These are phyloP conservation scores for Begonia fuchsioides DNA, from an alignment of 306 rosid species.

Conservation along the genomic window DNA sequence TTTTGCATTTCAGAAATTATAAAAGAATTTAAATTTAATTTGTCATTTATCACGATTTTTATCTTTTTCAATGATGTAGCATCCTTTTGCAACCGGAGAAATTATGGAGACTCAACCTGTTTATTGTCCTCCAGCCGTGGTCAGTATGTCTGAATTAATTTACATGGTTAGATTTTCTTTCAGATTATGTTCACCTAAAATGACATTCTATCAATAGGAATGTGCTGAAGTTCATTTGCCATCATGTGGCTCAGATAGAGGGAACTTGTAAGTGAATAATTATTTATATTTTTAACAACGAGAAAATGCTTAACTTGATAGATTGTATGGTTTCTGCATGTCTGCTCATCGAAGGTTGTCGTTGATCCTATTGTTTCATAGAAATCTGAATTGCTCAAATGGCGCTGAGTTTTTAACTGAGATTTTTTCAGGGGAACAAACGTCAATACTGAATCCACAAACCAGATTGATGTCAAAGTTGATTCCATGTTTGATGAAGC, in stretches of 20 bases:
- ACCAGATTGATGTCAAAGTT: conserved; percentile 59
- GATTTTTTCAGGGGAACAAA: conserved; percentile 33
- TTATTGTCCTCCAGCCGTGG: conserved; percentile 32
- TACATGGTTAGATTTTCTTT: conserved; percentile 8
- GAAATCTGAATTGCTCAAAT: conserved; percentile 36
- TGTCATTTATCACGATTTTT: conserved; percentile 5
- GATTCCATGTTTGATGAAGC: conserved; percentile 27
- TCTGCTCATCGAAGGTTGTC: conserved; percentile 1
- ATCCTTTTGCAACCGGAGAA: conserved; percentile 79
- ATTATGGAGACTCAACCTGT: conserved; percentile 22
- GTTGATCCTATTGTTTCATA: conserved; percentile 14
- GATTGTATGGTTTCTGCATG: conserved; percentile 12
- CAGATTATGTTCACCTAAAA: conserved; percentile 9
- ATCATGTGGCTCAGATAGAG: conserved; percentile 21
- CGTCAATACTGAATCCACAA: conserved; percentile 62
- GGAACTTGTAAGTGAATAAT: conserved; percentile 29
- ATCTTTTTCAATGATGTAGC: conserved; percentile 40
- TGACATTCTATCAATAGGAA: conserved; percentile 33
- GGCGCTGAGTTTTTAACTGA: background rate
- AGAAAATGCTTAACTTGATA: conserved; percentile 2
- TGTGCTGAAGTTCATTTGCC: conserved; percentile 26
- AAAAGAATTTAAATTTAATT: background rate
- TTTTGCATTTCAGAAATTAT: no score
- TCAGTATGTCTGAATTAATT: conserved; percentile 21
- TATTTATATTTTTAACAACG: background rate